These are phyloP conservation scores for Fusarium illudens DNA, from an alignment of 2,329 filamentous ascomycete species.

Conservation along the genomic window DNA sequence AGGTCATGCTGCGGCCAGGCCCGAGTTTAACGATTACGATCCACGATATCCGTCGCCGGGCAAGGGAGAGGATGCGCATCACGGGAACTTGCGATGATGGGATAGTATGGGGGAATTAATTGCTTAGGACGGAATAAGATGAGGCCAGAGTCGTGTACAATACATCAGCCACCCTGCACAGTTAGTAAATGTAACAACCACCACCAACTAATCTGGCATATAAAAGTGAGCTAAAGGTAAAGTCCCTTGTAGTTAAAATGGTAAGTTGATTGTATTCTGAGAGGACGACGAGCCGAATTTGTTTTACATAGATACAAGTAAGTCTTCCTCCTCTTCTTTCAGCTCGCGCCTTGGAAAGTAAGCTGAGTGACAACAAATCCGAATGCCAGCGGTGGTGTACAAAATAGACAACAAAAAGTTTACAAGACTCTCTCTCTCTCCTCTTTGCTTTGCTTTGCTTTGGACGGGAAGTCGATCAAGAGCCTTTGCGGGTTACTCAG, in stretches of 20 bases:
- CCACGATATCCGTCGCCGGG: conserved; percentile 49
- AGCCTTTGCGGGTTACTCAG: too few species aligned
- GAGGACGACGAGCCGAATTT: conserved; percentile 41
- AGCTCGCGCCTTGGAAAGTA: conserved; percentile 30
- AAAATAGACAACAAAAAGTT: conserved; percentile 38
- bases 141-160: background rate
- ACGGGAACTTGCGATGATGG: conserved; percentile 5
- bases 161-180: background rate
- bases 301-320: conserved; percentile 41
- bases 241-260: conserved; percentile 20
- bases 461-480: conserved; percentile 15
- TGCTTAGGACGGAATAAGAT: background rate
- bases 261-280: conserved; percentile 41
- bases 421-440: conserved; percentile 35
- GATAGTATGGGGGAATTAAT: background rate
- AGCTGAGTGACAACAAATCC: conserved; percentile 36
- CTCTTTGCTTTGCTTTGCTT: conserved; percentile 2
- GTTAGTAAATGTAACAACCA: background rate
- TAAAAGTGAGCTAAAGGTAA: background rate
- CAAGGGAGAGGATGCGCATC: conserved; percentile 4
- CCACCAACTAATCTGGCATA: background rate
- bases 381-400: conserved; percentile 42
- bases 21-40: conserved; percentile 54
- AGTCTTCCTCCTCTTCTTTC: conserved; percentile 29
- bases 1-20: background rate